Evolutionary conservation across 768 basidiomycete species (phyloP).

Genomic region (Hortiboletus flavorubellus): DNA sequence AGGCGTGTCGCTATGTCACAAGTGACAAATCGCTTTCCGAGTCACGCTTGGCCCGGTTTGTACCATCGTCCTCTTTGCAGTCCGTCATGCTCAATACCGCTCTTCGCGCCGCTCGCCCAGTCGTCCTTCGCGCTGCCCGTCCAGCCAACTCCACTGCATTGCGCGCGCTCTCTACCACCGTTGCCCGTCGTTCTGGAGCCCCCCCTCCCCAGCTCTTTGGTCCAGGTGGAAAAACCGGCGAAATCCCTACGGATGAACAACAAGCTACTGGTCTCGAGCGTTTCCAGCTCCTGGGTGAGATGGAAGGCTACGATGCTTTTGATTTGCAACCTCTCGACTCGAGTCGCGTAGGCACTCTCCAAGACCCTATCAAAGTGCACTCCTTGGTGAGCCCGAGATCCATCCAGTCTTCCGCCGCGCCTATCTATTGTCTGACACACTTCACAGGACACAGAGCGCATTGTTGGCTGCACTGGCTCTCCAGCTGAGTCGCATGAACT

Average conservation of each 20-base stretch:
- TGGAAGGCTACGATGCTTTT: slow-evolving; percentile 88
- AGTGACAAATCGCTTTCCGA: slow-evolving; percentile 21
- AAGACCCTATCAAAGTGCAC: slow-evolving; percentile 82
- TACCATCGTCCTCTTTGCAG: slow-evolving; percentile 15
- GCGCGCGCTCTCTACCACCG: slow-evolving; percentile 59
- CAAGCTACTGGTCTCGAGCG: slow-evolving; percentile 98
- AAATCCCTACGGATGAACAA: slow-evolving; percentile 78
- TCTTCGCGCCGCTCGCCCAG: slow-evolving; percentile 27
- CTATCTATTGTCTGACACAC: background rate
- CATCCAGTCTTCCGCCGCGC: background rate
- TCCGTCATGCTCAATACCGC: slow-evolving; percentile 27
- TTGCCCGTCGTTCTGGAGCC: slow-evolving; percentile 54
- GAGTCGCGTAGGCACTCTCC: slow-evolving; percentile 81
- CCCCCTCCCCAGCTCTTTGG: slow-evolving; percentile 68
- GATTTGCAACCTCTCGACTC: slow-evolving; percentile 83
- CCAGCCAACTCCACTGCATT: slow-evolving; percentile 28
- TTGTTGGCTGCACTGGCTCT: slow-evolving; percentile 91
- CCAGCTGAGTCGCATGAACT: slow-evolving; percentile 96
- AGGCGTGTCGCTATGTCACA: slow-evolving; percentile 16
- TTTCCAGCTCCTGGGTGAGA: slow-evolving; percentile 84
- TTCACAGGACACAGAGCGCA: slow-evolving; percentile 69
- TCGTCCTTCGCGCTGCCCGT: slow-evolving; percentile 20
- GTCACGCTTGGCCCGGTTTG: slow-evolving; percentile 30
- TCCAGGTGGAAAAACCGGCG: slow-evolving; percentile 65
- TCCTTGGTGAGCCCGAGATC: slow-evolving; percentile 61